phyloP scores from a whole-genome alignment of 2,329 filamentous ascomycete genomes.

The Penicillium sp. region DNA sequence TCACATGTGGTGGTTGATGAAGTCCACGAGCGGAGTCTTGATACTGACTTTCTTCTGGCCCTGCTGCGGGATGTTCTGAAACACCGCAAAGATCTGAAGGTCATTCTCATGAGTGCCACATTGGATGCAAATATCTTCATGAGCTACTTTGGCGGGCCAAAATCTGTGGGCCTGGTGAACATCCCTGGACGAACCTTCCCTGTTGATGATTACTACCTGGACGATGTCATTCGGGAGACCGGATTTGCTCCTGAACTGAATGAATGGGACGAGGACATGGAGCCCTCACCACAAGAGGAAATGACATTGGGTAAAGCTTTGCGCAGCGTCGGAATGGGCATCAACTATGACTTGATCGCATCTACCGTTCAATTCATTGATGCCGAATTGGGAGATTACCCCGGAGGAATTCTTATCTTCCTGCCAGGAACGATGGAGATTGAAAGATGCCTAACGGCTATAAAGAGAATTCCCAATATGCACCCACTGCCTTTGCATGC shows the following conservation, averaged over 20 bases:
- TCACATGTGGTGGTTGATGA: constrained; percentile 96
- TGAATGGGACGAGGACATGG: constrained; percentile 38
- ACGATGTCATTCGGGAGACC: constrained; percentile 80
- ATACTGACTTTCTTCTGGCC: constrained; percentile 91
- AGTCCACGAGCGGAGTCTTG: constrained; percentile 91
- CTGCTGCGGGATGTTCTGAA: constrained; percentile 80
- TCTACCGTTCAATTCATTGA: constrained; percentile 82
- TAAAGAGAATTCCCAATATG: constrained; percentile 65
- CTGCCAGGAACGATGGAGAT: constrained; percentile 92
- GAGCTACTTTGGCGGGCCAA: constrained; percentile 74
- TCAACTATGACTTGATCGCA: constrained; percentile 87
- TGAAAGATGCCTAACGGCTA: constrained; percentile 70
- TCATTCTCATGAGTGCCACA: constrained; percentile 95
- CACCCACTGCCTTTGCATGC: constrained; percentile 89
- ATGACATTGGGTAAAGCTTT: constrained; percentile 67
- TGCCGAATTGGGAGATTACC: constrained; percentile 67
- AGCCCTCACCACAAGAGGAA: constrained; percentile 47
- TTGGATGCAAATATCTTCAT: constrained; percentile 85
- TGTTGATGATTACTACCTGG: constrained; percentile 85
- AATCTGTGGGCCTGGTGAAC: constrained; percentile 75
- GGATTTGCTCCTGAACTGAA: constrained; percentile 59
- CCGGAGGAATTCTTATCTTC: constrained; percentile 93
- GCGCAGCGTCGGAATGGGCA: constrained; percentile 73
- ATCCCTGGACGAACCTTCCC: constrained; percentile 89
- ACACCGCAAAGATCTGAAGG: constrained; percentile 74